Base-by-base conservation (phyloP, 176 grass and related monocot species). In the Metroxylon sagu region DNA sequence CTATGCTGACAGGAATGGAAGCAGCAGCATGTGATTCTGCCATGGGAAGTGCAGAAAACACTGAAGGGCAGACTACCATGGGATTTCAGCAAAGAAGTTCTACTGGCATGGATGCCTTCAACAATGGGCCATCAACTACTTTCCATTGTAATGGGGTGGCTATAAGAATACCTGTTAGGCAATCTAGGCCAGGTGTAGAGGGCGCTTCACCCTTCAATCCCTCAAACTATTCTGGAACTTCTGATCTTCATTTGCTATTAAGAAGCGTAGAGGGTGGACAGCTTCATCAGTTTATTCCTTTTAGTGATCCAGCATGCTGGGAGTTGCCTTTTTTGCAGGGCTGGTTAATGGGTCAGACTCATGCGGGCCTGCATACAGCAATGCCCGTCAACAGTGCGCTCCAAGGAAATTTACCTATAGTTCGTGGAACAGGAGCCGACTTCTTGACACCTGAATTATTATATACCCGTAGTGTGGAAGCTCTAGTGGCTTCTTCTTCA, bases 321-420 rank as follows among this genome's bases (percentile, higher is more conserved):
- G 94, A 98, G 60, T 55, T 92, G 35, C 94, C 94, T 8, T 93
- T 98, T 79, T 63, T 82, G 58, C 94, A 93, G 60, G 88, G 94
- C 52, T 99, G 82, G 85, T 80, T 83, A 60, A 83, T 99, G 83
- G 82, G 82, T 77, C 94, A 84, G 77, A 89, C 71, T 48, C 71
- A 80, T 66, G 54, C 76, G 70, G 75, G 71, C 71, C 69, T 76
- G 74, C 59, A 57, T 7, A 23, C 51, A 23, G 23, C 74, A 26
- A 23, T 60, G 79, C 64, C 80, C 65, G 54, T 70, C 50, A 78
- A 89, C 55, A 75, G 31, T 69, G 56, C 62, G 68, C 27, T 66
- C 39, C 50, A 78, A 59, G 68, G 35, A 53, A 67, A 69, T 53
- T 64, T 71, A 50, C 53, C 64, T 64, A 23, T 56, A 23, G 30